Percentiles rank a stretch among this genome's conserved stretches.
phyloP scores from a whole-genome alignment of 352 stramenopile species.

The Phytophthora crassamura region DNA sequence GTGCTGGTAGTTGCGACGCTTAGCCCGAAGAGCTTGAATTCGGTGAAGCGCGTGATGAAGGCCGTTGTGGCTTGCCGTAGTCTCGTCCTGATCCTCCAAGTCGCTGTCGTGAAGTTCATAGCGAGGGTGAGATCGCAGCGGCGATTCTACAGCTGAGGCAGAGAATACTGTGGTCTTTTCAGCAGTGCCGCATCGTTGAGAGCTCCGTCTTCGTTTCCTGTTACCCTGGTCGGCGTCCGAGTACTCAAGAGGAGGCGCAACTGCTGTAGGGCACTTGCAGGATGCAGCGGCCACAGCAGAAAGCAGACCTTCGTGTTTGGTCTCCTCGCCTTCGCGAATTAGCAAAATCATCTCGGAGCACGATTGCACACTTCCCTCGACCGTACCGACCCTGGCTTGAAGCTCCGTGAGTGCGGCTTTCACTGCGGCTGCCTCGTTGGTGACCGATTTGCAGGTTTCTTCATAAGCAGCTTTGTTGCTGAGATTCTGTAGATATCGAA shows the following conservation, averaged over 20 bases:
- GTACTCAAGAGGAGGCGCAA: neutral
- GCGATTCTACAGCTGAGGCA: neutral
- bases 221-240: neutral
- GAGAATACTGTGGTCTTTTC: neutral
- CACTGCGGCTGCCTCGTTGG: constrained; percentile 20
- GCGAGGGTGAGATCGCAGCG: neutral
- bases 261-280: constrained; percentile 26
- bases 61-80: constrained; percentile 23
- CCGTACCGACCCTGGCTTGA: constrained; percentile 22
- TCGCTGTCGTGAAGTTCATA: constrained; percentile 7
- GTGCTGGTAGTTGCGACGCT: constrained; percentile 38
- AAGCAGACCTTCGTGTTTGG: constrained; percentile 30
- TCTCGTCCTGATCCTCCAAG: constrained; percentile 11
- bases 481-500: constrained; percentile 16
- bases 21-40: constrained; percentile 56
- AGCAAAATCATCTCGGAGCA: constrained; percentile 26
- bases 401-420: constrained; percentile 30
- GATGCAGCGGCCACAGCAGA: constrained; percentile 27
- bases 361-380: constrained; percentile 33
- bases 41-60: constrained; percentile 43
- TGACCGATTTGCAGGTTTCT: constrained; percentile 19
- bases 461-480: constrained; percentile 17
- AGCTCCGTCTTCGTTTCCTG: constrained; percentile 30
- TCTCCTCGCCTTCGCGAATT: constrained; percentile 15
- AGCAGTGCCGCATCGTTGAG: neutral